Conservation (phyloP, 2,329 filamentous ascomycete species). For the Ambrosiella cleistominuta region DNA sequence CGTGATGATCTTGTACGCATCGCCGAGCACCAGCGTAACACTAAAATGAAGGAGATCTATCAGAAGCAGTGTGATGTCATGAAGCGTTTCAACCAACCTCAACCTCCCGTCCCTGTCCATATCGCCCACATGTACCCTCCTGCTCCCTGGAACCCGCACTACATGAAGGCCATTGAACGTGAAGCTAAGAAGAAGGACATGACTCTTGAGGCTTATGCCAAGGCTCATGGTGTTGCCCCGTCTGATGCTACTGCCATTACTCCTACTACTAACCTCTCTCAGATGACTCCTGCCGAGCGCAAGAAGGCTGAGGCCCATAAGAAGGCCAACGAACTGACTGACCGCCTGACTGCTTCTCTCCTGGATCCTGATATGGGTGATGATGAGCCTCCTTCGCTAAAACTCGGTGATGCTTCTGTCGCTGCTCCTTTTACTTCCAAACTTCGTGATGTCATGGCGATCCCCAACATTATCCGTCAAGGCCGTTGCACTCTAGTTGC, state of each 20-base stretch:
- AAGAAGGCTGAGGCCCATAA: constrained; percentile 48
- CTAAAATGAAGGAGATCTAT: constrained; percentile 96
- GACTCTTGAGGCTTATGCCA: constrained; percentile 39
- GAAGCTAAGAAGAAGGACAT: constrained; percentile 67
- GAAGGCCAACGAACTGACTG: constrained; percentile 62
- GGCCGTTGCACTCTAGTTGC: constrained; percentile 93
- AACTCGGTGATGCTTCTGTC: constrained; percentile 91
- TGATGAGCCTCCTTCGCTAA: constrained; percentile 83
- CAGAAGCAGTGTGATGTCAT: constrained; percentile 89
- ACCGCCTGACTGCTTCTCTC: constrained; percentile 72
- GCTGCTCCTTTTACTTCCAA: constrained; percentile 97
- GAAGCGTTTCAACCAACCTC: constrained; percentile 83
- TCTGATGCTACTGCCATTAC: constrained; percentile 46
- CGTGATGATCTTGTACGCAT: constrained; percentile 82
- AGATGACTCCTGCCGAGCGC: constrained; percentile 32
- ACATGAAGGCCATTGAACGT: constrained; percentile 75
- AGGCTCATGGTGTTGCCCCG: constrained; percentile 32
- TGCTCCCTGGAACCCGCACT: constrained; percentile 81
- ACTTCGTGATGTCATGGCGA: constrained; percentile 86
- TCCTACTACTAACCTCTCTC: constrained; percentile 16
- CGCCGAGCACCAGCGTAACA: constrained; percentile 80
- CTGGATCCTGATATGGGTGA: constrained; percentile 81
- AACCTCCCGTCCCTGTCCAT: constrained; percentile 76
- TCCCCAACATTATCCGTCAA: constrained; percentile 96
- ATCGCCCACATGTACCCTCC: constrained; percentile 92